Base-by-base conservation (phyloP, 495 filamentous ascomycete species). In the Aspergillus hancockii region DNA sequence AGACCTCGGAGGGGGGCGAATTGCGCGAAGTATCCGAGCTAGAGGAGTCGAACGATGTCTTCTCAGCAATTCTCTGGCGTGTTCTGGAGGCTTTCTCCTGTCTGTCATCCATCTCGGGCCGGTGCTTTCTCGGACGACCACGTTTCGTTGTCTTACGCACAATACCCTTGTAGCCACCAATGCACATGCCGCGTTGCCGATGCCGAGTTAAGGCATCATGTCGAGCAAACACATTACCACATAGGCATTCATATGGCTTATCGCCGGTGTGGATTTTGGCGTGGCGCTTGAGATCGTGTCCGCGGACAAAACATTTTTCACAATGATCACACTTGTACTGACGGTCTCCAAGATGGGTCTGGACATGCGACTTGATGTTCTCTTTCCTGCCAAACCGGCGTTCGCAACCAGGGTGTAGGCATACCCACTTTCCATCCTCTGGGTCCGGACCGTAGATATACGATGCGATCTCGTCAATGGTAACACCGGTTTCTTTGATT, bases 281-380 rank as follows among this genome's bases (percentile, higher is more conserved):
- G 68, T 98, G 94, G 21, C 94, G 88, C 74, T 98, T 98, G 57
- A 98, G 84, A 68, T 98, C 94, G 69, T 98, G 95, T 60, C 94
- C 92, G 25, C 94, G 87, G 58, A 98, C 95, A 66, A 98, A 98
- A 71, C 90, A 91, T 71, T 97, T 97, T 23, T 86, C 80, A 74
- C 94, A 98, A 22, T 88, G 83, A 51, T 90, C 88, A 70, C 94
- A 98, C 66, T 87, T 85, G 75, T 87, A 98, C 68, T 96, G 95
- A 30, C 95, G 84, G 63, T 98, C 95, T 61, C 93, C 93, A 55
- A 98, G 87, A 68, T 98, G 94, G 1, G 94, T 97, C 72, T 98
- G 94, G 45, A 98, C 90, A 71, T 98, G 94, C 9, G 92, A 93
- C 67, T 93, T 95, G 77, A 97, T 95, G 72, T 98, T 98, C 74